Conservation (phyloP, 2,329 filamentous ascomycete species). For the Dryadomyces quercivorus region DNA sequence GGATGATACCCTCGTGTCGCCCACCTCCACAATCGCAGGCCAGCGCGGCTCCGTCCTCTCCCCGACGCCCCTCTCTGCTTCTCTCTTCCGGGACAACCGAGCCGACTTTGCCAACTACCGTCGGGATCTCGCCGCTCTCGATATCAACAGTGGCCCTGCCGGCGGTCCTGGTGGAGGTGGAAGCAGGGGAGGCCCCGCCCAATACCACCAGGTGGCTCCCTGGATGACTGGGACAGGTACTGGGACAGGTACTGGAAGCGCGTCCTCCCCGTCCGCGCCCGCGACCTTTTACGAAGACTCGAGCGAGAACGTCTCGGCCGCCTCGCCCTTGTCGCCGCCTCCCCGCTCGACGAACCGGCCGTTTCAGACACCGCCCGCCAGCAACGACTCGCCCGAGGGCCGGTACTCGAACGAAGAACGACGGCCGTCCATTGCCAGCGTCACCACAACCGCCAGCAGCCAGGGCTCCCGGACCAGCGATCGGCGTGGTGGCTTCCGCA, state of each 20-base stretch:
- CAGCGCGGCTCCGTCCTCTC: constrained; percentile 27
- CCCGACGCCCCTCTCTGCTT: constrained; percentile 28
- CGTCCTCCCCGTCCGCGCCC: constrained; percentile 18
- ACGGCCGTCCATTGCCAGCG: constrained; percentile 77
- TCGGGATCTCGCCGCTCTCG: constrained; percentile 58
- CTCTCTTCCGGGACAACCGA: constrained; percentile 42
- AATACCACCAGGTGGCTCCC: constrained; percentile 28
- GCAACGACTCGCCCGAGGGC: constrained; percentile 48
- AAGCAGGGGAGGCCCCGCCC: background rate
- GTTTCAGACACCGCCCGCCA: constrained; percentile 32
- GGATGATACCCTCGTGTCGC: constrained; percentile 35
- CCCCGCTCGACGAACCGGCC: constrained; percentile 41
- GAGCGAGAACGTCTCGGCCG: constrained; percentile 51
- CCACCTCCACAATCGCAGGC: constrained; percentile 30
- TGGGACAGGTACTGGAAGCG: constrained; percentile 13
- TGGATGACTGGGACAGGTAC: constrained; percentile 38
- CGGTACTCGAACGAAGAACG: constrained; percentile 58
- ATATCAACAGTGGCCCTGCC: constrained; percentile 17
- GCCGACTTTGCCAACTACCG: constrained; percentile 58
- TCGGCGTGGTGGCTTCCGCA: constrained; percentile 62
- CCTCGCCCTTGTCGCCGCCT: constrained; percentile 58
- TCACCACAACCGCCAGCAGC: constrained; percentile 71
- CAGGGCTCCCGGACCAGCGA: constrained; percentile 66
- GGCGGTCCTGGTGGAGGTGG: background rate
- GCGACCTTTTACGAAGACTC: constrained; percentile 66